Conservation (phyloP, 805 yeast species). For the Metschnikowia hibisci region DNA sequence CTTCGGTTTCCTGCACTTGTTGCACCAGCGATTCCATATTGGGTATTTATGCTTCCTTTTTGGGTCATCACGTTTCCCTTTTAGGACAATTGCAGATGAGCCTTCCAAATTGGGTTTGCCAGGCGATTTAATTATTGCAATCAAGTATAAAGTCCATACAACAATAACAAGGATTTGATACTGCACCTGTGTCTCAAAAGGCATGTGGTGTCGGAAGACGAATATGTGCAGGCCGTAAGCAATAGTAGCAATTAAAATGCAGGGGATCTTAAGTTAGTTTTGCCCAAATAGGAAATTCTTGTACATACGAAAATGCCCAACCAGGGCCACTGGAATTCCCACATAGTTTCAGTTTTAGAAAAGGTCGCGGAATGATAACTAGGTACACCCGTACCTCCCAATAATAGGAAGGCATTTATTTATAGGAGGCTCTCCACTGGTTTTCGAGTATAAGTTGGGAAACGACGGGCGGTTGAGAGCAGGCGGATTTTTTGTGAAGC, state of each 20-base stretch:
- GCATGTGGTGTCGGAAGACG: slow-evolving; percentile 45
- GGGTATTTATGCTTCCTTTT: slow-evolving; percentile 28
- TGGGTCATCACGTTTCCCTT: too few relatives aligned
- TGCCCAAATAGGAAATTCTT: neutral
- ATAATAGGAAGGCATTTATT: too few relatives aligned
- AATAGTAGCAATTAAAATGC: slow-evolving; percentile 48
- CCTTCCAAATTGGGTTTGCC: slow-evolving; percentile 48
- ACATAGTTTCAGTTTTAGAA: too few relatives aligned
- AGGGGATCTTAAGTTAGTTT: slow-evolving; percentile 53
- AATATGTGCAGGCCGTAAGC: slow-evolving; percentile 63
- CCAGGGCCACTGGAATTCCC: slow-evolving; percentile 20
- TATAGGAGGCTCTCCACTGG: too few relatives aligned
- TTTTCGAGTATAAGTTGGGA: too few relatives aligned
- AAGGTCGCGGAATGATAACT: too few relatives aligned
- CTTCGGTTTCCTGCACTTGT: slow-evolving; percentile 66
- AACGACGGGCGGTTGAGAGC: too few relatives aligned
- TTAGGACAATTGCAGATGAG: slow-evolving; percentile 25
- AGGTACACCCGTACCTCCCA: neutral
- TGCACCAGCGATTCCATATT: slow-evolving; percentile 68
- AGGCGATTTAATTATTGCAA: slow-evolving; percentile 65
- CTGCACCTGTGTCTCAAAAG: slow-evolving; percentile 37
- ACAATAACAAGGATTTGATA: slow-evolving; percentile 47
- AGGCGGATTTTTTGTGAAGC: too few relatives aligned
- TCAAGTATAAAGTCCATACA: slow-evolving; percentile 69
- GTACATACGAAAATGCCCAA: slow-evolving; percentile 18